Conservation (phyloP, 75 land plant species). For the Adiantum capillusveneris region DNA sequence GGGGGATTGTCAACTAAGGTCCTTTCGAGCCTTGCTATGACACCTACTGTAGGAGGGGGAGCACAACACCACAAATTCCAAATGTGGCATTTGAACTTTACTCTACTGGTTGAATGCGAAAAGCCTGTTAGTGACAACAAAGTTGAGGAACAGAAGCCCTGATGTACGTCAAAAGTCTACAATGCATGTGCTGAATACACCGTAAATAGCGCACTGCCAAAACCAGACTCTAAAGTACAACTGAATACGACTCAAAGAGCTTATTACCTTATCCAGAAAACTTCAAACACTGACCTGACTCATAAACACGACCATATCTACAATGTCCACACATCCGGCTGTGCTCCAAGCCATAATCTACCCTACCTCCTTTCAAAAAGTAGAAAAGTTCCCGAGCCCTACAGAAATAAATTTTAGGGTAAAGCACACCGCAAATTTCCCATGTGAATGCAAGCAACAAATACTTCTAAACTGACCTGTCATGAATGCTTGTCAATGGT, state of each 20-base stretch:
- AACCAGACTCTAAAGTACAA: too few relatives aligned
- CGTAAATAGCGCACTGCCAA: too few relatives aligned
- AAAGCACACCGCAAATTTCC: background rate
- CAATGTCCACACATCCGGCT: conserved; percentile 73
- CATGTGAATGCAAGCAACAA: background rate
- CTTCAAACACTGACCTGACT: conserved; percentile 65
- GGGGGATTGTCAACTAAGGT: too few relatives aligned
- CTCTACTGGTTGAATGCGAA: too few relatives aligned
- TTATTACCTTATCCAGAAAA: background rate
- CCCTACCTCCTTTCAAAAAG: conserved; percentile 87
- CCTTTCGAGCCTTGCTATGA: too few relatives aligned
- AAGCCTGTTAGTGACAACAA: too few relatives aligned
- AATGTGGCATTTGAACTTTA: too few relatives aligned
- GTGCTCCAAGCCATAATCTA: conserved; percentile 89
- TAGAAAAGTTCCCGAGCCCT: conserved; percentile 95
- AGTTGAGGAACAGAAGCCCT: too few relatives aligned
- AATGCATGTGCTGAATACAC: too few relatives aligned
- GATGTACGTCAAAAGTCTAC: too few relatives aligned
- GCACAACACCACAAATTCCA: too few relatives aligned
- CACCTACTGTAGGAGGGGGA: too few relatives aligned
- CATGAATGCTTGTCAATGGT: conserved; percentile 85
- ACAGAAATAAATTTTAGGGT: conserved; percentile 5
- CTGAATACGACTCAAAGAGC: background rate
- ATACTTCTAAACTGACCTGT: conserved; percentile 41
- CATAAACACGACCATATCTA: conserved; percentile 62